phyloP scores from a whole-genome alignment of 176 grass and related monocot genomes.

The Microstegium vimineum region DNA sequence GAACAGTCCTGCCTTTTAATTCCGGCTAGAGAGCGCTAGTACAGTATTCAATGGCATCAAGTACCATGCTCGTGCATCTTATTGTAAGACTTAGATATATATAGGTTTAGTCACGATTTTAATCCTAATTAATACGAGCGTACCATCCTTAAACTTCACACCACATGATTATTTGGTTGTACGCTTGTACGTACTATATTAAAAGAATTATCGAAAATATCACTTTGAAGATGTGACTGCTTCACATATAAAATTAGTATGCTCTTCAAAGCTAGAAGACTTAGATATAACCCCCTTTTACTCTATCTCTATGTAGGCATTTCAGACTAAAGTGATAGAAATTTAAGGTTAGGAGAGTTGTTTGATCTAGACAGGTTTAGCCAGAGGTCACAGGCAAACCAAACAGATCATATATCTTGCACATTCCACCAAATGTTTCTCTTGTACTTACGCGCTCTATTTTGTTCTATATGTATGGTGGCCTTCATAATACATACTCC shows the following conservation, averaged over 20 bases:
- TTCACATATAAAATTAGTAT: neutral
- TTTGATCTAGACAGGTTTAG: neutral
- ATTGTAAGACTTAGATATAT: neutral
- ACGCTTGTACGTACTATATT: too few relatives aligned
- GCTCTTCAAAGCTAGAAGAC: too few relatives aligned
- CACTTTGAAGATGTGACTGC: neutral
- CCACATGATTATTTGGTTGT: neutral
- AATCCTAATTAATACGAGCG: neutral
- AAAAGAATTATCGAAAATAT: neutral
- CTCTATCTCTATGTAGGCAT: too few relatives aligned
- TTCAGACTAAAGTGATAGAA: too few relatives aligned
- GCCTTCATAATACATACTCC: neutral
- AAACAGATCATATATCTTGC: neutral
- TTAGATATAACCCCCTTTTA: too few relatives aligned
- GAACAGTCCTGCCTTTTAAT: neutral
- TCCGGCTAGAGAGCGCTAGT: neutral
- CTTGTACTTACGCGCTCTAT: neutral
- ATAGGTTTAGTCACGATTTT: neutral
- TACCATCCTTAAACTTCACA: neutral
- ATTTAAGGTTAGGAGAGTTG: too few relatives aligned
- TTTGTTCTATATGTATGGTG: neutral
- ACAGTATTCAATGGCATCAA: neutral
- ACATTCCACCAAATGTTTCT: neutral
- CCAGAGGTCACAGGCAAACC: neutral
- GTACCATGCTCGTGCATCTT: neutral